These are phyloP conservation scores for Fraxinus nigra DNA, from an alignment of 305 asterid genomes.

Conservation along the genomic window DNA sequence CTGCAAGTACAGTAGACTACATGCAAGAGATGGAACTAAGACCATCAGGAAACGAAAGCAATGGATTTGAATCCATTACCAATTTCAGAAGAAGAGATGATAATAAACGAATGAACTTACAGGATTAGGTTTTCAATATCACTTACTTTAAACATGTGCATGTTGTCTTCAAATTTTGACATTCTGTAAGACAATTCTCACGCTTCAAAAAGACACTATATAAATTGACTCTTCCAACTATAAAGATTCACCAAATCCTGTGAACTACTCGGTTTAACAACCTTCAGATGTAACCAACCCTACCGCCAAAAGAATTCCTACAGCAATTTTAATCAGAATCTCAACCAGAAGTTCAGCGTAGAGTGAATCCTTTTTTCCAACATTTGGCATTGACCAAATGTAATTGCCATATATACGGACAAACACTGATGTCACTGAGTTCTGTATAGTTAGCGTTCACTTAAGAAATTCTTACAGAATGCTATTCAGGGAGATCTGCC, in stretches of 20 bases:
- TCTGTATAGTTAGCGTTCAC: not conserved
- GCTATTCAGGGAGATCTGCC: not conserved
- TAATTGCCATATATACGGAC: not conserved
- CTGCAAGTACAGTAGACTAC: conserved; percentile 37
- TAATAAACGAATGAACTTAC: conserved; percentile 21
- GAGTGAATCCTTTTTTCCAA: not conserved
- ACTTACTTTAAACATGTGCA: not conserved
- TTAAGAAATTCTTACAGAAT: not conserved
- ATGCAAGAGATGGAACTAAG: conserved; percentile 42
- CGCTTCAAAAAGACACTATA: conserved; percentile 2
- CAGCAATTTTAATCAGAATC: not conserved
- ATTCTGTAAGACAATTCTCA: not conserved
- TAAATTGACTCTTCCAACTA: not conserved
- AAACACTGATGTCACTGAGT: not conserved
- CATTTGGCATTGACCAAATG: not conserved
- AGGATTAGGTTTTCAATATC: not conserved
- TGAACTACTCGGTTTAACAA: not conserved
- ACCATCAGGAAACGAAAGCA: conserved; percentile 32
- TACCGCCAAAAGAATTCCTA: not conserved
- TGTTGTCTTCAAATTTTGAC: not conserved
- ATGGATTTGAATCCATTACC: conserved; percentile 41
- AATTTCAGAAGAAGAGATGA: conserved; percentile 54
- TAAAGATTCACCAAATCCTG: not conserved
- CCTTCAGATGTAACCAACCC: not conserved
- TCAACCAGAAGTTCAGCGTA: too few relatives aligned